Percentiles rank a stretch among this genome's conserved stretches.
phyloP scores from a whole-genome alignment of 225 moss, liverwort and hornwort genomes.

The Pseudoscleropodium purum region DNA sequence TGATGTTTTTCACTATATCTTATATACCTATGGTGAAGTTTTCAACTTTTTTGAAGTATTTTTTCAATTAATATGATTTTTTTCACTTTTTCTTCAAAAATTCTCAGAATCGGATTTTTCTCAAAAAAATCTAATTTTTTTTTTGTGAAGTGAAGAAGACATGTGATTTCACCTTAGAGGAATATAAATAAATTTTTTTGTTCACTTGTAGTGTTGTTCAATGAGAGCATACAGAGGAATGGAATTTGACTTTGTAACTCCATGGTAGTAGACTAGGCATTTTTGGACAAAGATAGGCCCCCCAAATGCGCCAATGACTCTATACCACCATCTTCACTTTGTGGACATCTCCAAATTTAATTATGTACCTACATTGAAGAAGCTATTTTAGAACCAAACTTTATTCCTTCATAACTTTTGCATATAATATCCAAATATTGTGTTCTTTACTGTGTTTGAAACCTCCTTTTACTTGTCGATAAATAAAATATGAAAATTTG shows the following conservation, averaged over 20 bases:
- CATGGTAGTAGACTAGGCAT: neutral
- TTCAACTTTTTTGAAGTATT: neutral
- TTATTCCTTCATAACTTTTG: no score
- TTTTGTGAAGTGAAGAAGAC: neutral
- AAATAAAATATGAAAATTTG: no score
- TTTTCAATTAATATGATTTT: neutral
- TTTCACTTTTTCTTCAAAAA: neutral
- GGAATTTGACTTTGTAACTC: neutral
- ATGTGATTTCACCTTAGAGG: neutral
- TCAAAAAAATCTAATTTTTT: no score
- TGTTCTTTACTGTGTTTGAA: no score
- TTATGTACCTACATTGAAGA: no score
- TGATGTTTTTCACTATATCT: neutral
- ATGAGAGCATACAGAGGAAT: fast-evolving
- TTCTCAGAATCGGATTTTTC: neutral
- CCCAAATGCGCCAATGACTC: no score
- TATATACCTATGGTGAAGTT: neutral
- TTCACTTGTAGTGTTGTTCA: neutral
- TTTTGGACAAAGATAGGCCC: no score
- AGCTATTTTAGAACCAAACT: no score
- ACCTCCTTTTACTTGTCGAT: no score
- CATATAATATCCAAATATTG: no score
- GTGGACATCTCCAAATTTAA: no score
- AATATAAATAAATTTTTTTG: fast-evolving
- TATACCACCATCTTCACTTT: no score